Evolutionary conservation across 257 asterid species (phyloP), one percentile per base, ranked within the genome.

Genomic region (Henckelia pumila): DNA sequence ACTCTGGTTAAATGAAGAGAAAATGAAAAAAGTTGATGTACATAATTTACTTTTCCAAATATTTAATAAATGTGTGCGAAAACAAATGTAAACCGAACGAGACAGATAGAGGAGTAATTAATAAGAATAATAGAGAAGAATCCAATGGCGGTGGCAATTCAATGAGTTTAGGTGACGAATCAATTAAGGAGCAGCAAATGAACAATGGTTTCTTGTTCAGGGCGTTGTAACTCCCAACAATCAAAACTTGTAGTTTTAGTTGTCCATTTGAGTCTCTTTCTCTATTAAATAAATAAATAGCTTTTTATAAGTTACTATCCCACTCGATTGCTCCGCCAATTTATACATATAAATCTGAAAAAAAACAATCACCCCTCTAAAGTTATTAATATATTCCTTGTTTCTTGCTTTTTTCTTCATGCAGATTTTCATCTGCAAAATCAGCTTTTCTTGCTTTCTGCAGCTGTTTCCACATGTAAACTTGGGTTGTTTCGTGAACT

Each of bases 151-250:
- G 69, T 71, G 78, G 50, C 70, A 68, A 76, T 67, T 81, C 75
- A 78, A 57, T 75, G 81, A 77, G 60, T 73, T 47, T 76, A 62
- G 83, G 68, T 66, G 69, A 55, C 49, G 59, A 71, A 58, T 7
- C 75, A 75, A 53, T 76, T 72, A 72, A 72, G 71, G 71, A 62
- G 68, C 63, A 69, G 72, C 73, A 37, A 28, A 52, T 61, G 32
- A 44, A 67, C 71, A 26, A 58, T 60, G 71, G 69, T 73, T 75
- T 76, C 72, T 76, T 40, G 75, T 52, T 70, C 63, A 53, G 74
- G 86, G 83, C 69, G 89, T 82, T 85, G 90, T 71, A 86, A 80
- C 92, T 77, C 78, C 91, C 92, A 73, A 77, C 79, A 64, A 80
- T 76, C 62, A 59, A 71, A 73, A 80, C 68, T 77, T 81, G 95